Evolutionary conservation across 495 filamentous ascomycete species (phyloP), one percentile per base, ranked within the genome.

Genomic region (Platismatia glauca): DNA sequence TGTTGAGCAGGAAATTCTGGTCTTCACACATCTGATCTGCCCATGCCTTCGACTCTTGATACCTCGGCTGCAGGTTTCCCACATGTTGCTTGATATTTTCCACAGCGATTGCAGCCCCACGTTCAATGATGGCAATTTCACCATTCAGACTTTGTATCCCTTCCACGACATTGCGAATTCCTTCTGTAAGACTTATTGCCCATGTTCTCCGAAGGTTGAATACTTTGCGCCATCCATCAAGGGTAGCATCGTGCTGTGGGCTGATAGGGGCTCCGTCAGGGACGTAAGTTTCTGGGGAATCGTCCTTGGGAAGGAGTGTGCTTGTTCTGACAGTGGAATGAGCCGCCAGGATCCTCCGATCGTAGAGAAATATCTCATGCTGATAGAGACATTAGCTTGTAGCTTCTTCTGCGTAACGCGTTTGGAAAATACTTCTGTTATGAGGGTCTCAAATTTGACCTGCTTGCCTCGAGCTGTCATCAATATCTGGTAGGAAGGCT

Each of bases 311-410:
- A 59, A 81, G 75, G 46, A 64, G 74, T 62, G 53, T 71, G 57
- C 55, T 74, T 68, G 22, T 72, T 67, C 64, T 74, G 66, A 38
- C 69, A 70, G 50, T 73, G 41, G 59, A 65, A 53, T 77, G 74
- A 39, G 76, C 74, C 22, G 76, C 67, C 22, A 82, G 76, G 31
- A 85, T 82, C 66, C 85, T 83, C 59, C 85, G 82, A 72, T 94
- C 89, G 71, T 93, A 97, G 39, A 96, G 82, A 68, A 89, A 95
- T 64, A 97, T 85, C 71, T 96, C 90, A 62, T 82, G 87, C 89
- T 95, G 64, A 39, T 43, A 11, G 39, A 44, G 7, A 41, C 12
- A 37, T 52, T 35, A 70, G 68, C 57, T 34, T 50, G 18, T 18
- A n/a, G 24, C 35, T 61, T 34, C 37, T 61, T 48, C 63, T 33